These are phyloP conservation scores for Taiozyma sp. DNA, from an alignment of 1,139 yeast species.

Conservation along the genomic window DNA sequence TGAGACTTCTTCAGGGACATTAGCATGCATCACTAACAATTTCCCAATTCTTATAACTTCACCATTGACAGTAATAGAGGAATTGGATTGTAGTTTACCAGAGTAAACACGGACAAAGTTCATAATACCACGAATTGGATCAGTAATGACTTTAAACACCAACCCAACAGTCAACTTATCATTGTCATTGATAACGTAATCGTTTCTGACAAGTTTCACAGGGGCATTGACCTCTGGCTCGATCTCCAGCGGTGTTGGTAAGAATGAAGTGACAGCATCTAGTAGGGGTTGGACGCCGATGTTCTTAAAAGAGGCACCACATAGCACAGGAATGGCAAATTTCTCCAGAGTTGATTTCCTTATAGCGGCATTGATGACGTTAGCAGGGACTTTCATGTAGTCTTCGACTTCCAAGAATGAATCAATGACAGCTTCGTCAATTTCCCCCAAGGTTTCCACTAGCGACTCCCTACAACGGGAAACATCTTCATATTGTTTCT, in stretches of 20 bases:
- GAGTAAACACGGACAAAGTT: conserved; percentile 86
- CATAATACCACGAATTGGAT: conserved; percentile 78
- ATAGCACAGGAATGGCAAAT: conserved; percentile 70
- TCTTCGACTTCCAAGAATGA: conserved; percentile 70
- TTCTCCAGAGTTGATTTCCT: conserved; percentile 56
- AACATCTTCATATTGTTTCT: conserved; percentile 43
- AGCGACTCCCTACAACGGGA: conserved; percentile 63
- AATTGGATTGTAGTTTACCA: conserved; percentile 63
- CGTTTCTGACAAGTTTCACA: conserved; percentile 37
- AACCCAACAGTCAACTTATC: conserved; percentile 67
- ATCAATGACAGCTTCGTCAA: conserved; percentile 74
- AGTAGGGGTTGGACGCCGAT: conserved; percentile 93
- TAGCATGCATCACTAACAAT: conserved; percentile 84
- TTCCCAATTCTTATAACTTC: conserved; percentile 62
- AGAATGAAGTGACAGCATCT: conserved; percentile 71
- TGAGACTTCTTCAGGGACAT: conserved; percentile 68
- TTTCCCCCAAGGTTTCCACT: conserved; percentile 79
- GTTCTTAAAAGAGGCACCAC: conserved; percentile 91
- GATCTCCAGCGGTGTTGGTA: conserved; percentile 80
- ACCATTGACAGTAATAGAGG: conserved; percentile 58
- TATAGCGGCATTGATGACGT: conserved; percentile 51
- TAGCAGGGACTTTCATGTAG: conserved; percentile 56
- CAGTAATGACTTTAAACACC: conserved; percentile 89
- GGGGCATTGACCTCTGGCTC: conserved; percentile 47
- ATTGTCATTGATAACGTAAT: conserved; percentile 51